Conservation (phyloP, 1,284 basidiomycete genomes). For the Laetiporus sulphureus region DNA sequence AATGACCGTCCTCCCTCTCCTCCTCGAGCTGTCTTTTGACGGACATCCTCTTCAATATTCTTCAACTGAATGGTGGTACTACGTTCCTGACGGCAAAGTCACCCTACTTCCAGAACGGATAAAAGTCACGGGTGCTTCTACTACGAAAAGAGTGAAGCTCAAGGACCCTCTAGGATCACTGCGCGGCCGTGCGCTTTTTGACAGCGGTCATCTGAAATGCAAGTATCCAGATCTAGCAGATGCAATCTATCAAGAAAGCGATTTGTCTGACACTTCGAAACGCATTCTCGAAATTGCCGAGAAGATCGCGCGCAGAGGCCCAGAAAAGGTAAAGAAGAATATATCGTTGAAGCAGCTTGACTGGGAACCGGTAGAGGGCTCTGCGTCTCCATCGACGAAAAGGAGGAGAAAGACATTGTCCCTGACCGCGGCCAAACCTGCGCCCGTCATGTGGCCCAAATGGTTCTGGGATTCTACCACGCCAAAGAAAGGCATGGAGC, state of each 20-base stretch:
- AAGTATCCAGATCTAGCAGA: conserved; percentile 33
- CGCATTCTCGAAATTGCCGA: conserved; percentile 35
- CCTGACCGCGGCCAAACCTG: conserved; percentile 37
- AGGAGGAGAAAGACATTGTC: too few species aligned
- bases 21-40: conserved; percentile 75
- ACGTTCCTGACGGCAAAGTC: conserved; percentile 31
- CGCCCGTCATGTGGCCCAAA: conserved; percentile 68
- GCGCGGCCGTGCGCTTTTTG: conserved; percentile 36
- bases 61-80: conserved; percentile 64
- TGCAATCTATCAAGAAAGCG: conserved; percentile 34
- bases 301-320: conserved; percentile 15
- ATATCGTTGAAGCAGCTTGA: conserved; percentile 65
- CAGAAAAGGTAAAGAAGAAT: conserved; percentile 28
- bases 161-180: conserved; percentile 34
- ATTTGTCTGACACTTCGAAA: conserved; percentile 23
- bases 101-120: conserved; percentile 31
- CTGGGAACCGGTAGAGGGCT: conserved; percentile 50
- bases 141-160: conserved; percentile 33
- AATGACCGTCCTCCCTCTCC: conserved; percentile 67
- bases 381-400: too few species aligned
- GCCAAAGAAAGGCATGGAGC: conserved; percentile 57
- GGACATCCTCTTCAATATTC: conserved; percentile 63
- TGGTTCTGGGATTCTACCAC: conserved; percentile 94
- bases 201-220: conserved; percentile 32
- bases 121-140: too few species aligned